These are phyloP conservation scores for Colletotrichum orchidophilum DNA, from an alignment of 2,329 filamentous ascomycete genomes.

Conservation along the genomic window DNA sequence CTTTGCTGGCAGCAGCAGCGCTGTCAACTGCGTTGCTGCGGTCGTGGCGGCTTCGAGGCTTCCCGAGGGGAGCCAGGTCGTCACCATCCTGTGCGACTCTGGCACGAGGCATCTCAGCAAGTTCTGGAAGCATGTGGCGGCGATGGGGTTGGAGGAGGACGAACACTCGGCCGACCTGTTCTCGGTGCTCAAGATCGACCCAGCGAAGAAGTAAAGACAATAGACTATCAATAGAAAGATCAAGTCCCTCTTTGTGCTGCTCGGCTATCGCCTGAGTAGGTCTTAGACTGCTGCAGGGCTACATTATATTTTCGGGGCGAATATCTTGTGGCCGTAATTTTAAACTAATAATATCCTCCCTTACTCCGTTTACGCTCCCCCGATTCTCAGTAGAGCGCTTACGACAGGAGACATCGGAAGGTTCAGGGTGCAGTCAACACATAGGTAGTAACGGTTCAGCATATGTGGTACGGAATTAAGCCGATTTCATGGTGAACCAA, in stretches of 20 bases:
- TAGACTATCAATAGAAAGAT: background rate
- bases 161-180: constrained; percentile 59
- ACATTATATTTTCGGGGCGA: background rate
- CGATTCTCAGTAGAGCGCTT: no score
- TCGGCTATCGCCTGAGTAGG: background rate
- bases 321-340: background rate
- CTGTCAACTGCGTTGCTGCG: constrained; percentile 93
- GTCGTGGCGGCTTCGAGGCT: constrained; percentile 73
- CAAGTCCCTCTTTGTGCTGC: background rate
- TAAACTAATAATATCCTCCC: background rate
- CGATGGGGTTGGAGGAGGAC: constrained; percentile 72
- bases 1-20: constrained; percentile 92
- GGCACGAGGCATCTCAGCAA: constrained; percentile 85
- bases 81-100: constrained; percentile 88
- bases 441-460: background rate
- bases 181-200: constrained; percentile 56
- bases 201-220: constrained; percentile 9
- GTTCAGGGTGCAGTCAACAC: background rate
- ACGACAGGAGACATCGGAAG: background rate
- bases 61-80: constrained; percentile 70
- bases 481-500: background rate
- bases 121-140: constrained; percentile 80
- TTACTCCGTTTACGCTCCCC: background rate
- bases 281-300: background rate
- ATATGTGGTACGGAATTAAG: background rate